A percentile compares a stretch with the other conserved stretches of the same genome.
Conservation (phyloP, 192 early-diverging fungal genomes). For the Jimgerdemannia flammicorona region DNA sequence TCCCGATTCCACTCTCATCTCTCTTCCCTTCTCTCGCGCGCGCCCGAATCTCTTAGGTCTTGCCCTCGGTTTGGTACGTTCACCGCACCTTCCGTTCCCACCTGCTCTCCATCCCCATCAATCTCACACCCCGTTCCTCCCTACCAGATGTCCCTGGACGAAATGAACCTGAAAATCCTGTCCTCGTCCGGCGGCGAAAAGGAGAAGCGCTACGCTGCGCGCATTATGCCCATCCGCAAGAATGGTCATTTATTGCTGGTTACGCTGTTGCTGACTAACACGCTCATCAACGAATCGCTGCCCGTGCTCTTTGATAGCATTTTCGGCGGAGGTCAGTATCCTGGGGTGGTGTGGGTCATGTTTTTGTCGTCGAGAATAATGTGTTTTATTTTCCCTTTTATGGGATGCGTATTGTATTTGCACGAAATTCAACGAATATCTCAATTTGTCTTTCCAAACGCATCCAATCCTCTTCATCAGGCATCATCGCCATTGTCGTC, state of each 20-base stretch:
- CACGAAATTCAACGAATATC: too few species aligned
- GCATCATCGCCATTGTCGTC: constrained; percentile 73
- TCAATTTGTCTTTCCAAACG: too few species aligned
- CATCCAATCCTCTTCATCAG: constrained; percentile 15
- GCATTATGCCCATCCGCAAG: constrained; percentile 85
- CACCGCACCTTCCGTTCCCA: not conserved
- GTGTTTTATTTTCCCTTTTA: too few species aligned
- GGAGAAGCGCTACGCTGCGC: constrained; percentile 64
- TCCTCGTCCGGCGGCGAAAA: constrained; percentile 65
- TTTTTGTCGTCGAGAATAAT: constrained; percentile 31
- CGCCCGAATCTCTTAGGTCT: constrained; percentile 15
- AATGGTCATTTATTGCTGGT: constrained; percentile 86
- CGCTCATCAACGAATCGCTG: constrained; percentile 87
- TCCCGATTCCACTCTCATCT: too few species aligned
- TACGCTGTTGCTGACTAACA: constrained; percentile 85
- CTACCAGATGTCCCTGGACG: constrained; percentile 70
- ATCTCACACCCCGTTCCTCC: constrained; percentile 13
- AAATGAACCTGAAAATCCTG: constrained; percentile 75
- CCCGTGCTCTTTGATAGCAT: constrained; percentile 74
- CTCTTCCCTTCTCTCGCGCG: too few species aligned
- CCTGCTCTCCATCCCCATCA: not conserved
- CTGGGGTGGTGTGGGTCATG: not conserved
- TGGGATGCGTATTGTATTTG: too few species aligned
- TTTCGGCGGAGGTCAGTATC: constrained; percentile 48
- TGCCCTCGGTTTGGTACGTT: constrained; percentile 32